Conservation (phyloP, 192 early-diverging fungal genomes). For the Backusella morwellensis region DNA sequence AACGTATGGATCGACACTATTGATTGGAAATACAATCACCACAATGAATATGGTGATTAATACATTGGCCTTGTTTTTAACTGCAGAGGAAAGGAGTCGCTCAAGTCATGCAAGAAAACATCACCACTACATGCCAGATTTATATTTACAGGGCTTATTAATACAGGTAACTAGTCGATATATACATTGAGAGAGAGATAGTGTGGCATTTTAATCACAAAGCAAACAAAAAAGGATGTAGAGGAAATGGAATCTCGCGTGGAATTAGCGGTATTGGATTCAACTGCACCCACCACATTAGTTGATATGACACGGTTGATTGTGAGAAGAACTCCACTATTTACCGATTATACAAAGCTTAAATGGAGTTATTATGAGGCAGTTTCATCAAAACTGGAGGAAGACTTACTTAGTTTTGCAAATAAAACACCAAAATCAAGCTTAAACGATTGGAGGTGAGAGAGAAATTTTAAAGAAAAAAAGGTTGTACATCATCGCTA, state of each 20-base stretch:
- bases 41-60: conserved; percentile 60
- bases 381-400: conserved; percentile 21
- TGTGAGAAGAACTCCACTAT: conserved; percentile 46
- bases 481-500: no score
- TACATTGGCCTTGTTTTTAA: conserved; percentile 48
- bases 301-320: conserved; percentile 41
- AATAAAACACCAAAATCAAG: conserved; percentile 22
- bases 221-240: conserved; percentile 24
- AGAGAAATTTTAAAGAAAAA: neutral
- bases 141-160: conserved; percentile 50
- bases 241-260: conserved; percentile 31
- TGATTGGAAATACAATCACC: conserved; percentile 49
- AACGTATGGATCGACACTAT: conserved; percentile 45
- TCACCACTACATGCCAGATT: conserved; percentile 47
- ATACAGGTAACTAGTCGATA: conserved; percentile 21
- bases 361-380: conserved; percentile 21
- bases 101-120: conserved; percentile 53
- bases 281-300: conserved; percentile 47
- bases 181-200: neutral
- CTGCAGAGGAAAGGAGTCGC: conserved; percentile 44
- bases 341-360: conserved; percentile 37
- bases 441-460: conserved; percentile 24
- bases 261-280: conserved; percentile 42
- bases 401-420: conserved; percentile 28
- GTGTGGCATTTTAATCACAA: neutral